Conservation (phyloP, 1,284 basidiomycete genomes). For the Puccinia polysora region DNA sequence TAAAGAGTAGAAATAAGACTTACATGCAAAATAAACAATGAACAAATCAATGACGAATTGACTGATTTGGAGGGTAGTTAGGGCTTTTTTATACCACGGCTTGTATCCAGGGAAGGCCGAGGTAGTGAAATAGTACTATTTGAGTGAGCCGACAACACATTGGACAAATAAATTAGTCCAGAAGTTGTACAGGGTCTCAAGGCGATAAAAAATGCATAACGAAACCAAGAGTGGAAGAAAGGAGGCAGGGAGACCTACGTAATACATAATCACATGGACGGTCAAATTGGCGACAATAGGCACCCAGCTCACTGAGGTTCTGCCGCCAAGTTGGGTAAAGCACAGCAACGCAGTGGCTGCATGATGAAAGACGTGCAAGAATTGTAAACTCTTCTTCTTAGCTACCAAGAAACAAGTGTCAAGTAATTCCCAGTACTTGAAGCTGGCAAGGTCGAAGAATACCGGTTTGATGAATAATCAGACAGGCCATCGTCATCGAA, state of each 20-base stretch:
- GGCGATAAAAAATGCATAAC: not conserved
- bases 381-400: slow-evolving; percentile 58
- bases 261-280: slow-evolving; percentile 98
- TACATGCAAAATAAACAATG: slow-evolving; percentile 87
- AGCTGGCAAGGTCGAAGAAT: not conserved
- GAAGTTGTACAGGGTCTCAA: too few species aligned
- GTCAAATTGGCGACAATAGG: slow-evolving; percentile 86
- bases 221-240: not conserved
- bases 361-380: slow-evolving; percentile 98
- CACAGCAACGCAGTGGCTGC: slow-evolving; percentile 95
- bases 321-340: slow-evolving; percentile 80
- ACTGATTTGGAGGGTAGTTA: slow-evolving; percentile 90
- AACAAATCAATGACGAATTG: slow-evolving; percentile 89
- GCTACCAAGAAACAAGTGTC: slow-evolving; percentile 39
- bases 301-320: slow-evolving; percentile 84
- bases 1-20: slow-evolving; percentile 54
- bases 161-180: too few species aligned
- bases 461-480: too few species aligned
- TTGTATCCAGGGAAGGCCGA: slow-evolving; percentile 74
- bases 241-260: not conserved
- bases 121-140: slow-evolving; percentile 92
- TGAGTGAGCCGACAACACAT: too few species aligned
- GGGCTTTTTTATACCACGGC: slow-evolving; percentile 98
- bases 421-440: slow-evolving; percentile 39
- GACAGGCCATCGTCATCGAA: too few species aligned